Base-by-base conservation (phyloP, 441 rosid species). In the Jatropha multifida region DNA sequence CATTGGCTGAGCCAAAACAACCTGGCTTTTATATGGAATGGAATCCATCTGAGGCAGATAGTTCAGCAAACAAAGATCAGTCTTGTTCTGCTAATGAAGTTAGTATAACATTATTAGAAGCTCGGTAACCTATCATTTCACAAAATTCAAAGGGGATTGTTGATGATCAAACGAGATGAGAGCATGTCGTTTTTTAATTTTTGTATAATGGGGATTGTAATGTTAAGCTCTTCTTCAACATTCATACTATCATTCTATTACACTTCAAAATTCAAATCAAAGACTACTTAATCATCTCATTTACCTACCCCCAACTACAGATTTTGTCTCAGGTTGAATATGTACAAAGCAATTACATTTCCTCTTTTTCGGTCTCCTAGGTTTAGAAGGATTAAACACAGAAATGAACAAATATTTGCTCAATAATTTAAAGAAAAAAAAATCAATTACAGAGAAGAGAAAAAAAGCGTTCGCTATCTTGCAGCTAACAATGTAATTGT, bases 401-500 rank as follows among this genome's bases (percentile, higher is more conserved):
- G 18, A 67, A 56, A 11, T 10, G 42, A 58, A 74, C 52, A 41
- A 54, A 20, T 5, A 55, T 13, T 67, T 17, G 6, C 55, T 18
- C 9, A 52, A 8, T 46, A 59, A 14, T 49, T n/a, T 20, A 52
- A 64, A 17, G 3, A 20, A 6, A 15, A 15, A 37, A 38, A 70
- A n/a, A 27, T 63, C 5, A 18, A 48, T 9, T 48, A 48, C 10
- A 42, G 7, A 51, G 14, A 0, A 15, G 13, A 52, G 5, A 41
- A 11, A 32, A 27, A 14, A 23, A 9, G 37, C 41, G 37, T 73
- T 23, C 26, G n/a, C 73, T 73, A 81, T 76, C 84, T 77, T 52
- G 82, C 75, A 46, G 62, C 46, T 17, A 81, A 37, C 26, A 72
- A 17, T 3, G 86, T 81, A 15, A 79, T 65, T 15, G 88, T 83